phyloP scores from a whole-genome alignment of 2,329 filamentous ascomycete genomes.

The Myriosclerotinia duriaeana region DNA sequence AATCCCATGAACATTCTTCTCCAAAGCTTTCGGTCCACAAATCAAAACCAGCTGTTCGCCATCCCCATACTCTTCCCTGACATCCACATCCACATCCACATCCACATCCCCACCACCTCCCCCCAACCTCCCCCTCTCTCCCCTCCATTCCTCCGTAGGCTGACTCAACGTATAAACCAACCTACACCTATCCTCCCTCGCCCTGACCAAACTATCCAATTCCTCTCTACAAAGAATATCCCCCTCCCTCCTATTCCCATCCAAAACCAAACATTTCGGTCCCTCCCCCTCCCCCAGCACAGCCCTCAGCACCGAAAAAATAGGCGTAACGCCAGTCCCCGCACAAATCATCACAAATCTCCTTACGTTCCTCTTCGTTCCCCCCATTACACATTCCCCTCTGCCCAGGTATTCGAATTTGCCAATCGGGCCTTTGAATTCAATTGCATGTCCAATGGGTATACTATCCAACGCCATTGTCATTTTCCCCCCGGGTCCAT shows the following conservation, averaged over 20 bases:
- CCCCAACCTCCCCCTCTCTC: constrained; percentile 66
- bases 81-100: constrained; percentile 38
- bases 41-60: constrained; percentile 65
- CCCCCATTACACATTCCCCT: constrained; percentile 62
- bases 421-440: constrained; percentile 86
- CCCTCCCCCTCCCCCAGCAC: constrained; percentile 61
- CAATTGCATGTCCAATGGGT: constrained; percentile 68
- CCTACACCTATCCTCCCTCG: constrained; percentile 57
- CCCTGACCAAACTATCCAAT: constrained; percentile 61
- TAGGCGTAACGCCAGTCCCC: constrained; percentile 88
- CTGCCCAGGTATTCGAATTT: constrained; percentile 76
- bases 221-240: constrained; percentile 81
- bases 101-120: constrained; percentile 51
- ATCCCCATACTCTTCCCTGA: constrained; percentile 14
- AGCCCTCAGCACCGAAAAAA: constrained; percentile 78
- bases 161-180: constrained; percentile 70
- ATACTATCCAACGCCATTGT: constrained; percentile 74
- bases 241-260: constrained; percentile 73
- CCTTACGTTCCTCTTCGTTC: constrained; percentile 55
- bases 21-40: constrained; percentile 75
- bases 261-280: constrained; percentile 70
- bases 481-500: constrained; percentile 71
- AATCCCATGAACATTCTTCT: constrained; percentile 61
- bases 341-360: constrained; percentile 84
- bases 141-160: constrained; percentile 64